Evolutionary conservation across 306 rosid species (phyloP), one percentile per base, ranked within the genome.

Genomic region (Medicago lupulina): DNA sequence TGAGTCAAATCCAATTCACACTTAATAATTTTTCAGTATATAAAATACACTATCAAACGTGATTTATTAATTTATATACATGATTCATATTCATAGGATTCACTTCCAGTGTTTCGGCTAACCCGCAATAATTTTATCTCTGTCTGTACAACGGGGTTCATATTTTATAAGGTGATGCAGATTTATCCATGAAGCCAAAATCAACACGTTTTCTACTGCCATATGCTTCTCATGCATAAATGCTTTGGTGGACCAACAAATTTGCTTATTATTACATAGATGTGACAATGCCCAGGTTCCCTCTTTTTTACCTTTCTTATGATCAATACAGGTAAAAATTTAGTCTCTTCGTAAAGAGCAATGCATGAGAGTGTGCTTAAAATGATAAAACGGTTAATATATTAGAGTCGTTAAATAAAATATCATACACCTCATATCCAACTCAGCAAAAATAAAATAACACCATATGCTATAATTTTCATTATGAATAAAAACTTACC

Each of bases 141-240:
- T 80, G 80, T 80, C 67, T 49, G 51, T 55, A 49, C 70, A 59
- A 34, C 8, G 17, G 83, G 84, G 71, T 67, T 80, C 76, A 80
- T 74, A 68, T 57, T 73, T 55, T 59, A 36, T 36, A 79, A 38
- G 13, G 4, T 38, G 71, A 51, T 54, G 77, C 44, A 69, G 63
- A 70, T 57, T 44, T 60, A 59, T 65, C 65, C 31, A 18, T n/a
- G 51, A 47, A 63, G 19, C 61, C 44, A 34, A 63, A 21, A 21
- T 21, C 21, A 57, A 17, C 76, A 46, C 78, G 62, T 67, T 80
- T 73, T 73, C 25, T 67, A 36, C 76, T 54, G 69, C 75, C 54
- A 65, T 25, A 43, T 28, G 34, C 47, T 47, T 53, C 62, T 59
- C n/a, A 50, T 65, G 44, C 44, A 66, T 79, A 44, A 66, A 73